Base-by-base conservation (phyloP, 2,329 filamentous ascomycete species). In the Geosmithia morbida region DNA sequence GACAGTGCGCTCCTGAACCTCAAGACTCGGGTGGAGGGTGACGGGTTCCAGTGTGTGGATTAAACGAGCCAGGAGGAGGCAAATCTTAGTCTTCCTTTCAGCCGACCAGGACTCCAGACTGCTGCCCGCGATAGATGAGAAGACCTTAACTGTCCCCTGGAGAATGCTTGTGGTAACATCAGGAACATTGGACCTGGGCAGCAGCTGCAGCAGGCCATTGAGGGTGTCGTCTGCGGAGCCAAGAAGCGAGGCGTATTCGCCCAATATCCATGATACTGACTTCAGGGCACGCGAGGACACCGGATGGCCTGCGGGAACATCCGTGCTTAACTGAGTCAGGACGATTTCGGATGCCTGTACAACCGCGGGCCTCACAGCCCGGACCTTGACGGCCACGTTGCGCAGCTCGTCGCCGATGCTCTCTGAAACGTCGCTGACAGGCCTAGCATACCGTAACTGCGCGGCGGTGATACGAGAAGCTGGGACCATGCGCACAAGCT, bases 1-100 rank as follows among this genome's bases (percentile, higher is more conserved):
- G 1, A 96, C 89, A 2, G 89, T 84, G 48, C 92, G 79, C 62
- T 97, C 92, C 64, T 98, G 92, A 3, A 98, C 88, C 60, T 98
- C 92, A 1, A 98, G 72, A 56, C 81, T 87, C 0, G 90, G 89
- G 60, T 97, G 87, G 41, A 82, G 72, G 1, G 81, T 79, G 16
- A 97, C 65, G 1, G 81, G 77, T 56, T 97, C 89, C 19, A 95
- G 68, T 44, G 86, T 83, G 59, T 92, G 79, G 18, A 94, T 77
- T 7, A 96, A 79, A 2, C 88, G 79, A 26, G 85, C 84, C 64
- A 94, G 80, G 20, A 94, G 70, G 3, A 97, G 73, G 8, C 83
- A 79, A 33, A 85, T 79, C 51, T 80, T 80, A 0, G 83, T 82
- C 59, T 87, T 89, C 48, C 83, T 74, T 57, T 83, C 79, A 0